Percentiles rank a stretch among this genome's conserved stretches.
These are phyloP conservation scores for Zygnema cylindricum DNA, from an alignment of 139 green algal species.

Conservation along the genomic window DNA sequence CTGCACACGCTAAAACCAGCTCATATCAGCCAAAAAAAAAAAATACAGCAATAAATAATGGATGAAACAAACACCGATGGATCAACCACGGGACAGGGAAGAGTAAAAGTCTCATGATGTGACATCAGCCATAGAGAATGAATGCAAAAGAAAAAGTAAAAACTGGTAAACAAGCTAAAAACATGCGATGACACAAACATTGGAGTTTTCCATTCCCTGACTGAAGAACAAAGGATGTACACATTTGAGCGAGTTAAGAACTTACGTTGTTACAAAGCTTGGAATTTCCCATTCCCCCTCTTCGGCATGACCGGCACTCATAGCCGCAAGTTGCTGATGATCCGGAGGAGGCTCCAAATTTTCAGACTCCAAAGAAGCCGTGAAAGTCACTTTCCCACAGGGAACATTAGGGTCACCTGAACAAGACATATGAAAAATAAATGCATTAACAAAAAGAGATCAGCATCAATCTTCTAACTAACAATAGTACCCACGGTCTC, in stretches of 20 bases:
- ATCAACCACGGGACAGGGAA: no score
- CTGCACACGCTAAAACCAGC: constrained; percentile 6
- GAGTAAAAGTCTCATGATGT: no score
- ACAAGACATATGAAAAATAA: not conserved
- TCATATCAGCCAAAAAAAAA: not conserved
- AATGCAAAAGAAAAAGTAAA: no score
- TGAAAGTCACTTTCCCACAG: constrained; percentile 42
- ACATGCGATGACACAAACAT: no score
- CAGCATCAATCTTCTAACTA: not conserved
- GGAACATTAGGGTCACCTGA: constrained; percentile 48
- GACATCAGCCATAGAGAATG: no score
- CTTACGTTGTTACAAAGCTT: not conserved
- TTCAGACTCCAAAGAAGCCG: constrained; percentile 13
- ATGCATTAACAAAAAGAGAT: not conserved
- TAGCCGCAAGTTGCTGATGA: not conserved
- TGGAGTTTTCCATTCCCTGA: no score
- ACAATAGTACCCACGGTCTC: no score
- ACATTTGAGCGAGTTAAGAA: no score
- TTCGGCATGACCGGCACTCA: not conserved
- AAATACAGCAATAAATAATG: not conserved
- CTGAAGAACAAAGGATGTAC: no score
- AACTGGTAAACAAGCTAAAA: no score
- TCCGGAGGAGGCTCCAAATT: not conserved
- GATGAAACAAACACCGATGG: no score
- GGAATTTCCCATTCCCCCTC: not conserved